Evolutionary conservation across 2,329 filamentous ascomycete species (phyloP), one percentile per base, ranked within the genome.

Genomic region (Nemania sp.): DNA sequence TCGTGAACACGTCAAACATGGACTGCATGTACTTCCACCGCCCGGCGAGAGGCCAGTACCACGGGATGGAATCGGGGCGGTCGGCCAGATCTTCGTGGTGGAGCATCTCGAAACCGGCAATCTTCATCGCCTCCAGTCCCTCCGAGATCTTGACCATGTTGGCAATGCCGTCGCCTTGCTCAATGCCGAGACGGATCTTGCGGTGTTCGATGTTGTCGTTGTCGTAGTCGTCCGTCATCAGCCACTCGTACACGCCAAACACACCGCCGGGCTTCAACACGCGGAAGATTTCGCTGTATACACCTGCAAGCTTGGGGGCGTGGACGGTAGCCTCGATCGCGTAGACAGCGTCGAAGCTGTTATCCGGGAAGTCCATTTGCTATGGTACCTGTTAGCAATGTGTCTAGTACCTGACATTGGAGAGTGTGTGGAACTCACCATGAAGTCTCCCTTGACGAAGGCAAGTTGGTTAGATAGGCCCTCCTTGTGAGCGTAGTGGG

Each of bases 171-270:
- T 98, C 92, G 77, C 96, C 96, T 79, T 93, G 90, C 85, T 99
- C 96, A 73, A 99, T 99, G 72, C 92, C 94, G 20, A 98, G 89
- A 72, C 96, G 93, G 78, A 98, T 96, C 79, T 93, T 89, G 73
- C 94, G 92, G 84, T 98, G 96, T 76, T 90, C 86, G 0, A 93
- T 81, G 86, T 98, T 94, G 68, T 92, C 86, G 79, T 97, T 95
- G 83, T 98, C 92, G 82, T 98, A 99, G 26, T 90, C 85, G 71
- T 98, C 94, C 6, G 94, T 98, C 96, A 99, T 98, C 78, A 98
- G 86, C 96, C 96, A 98, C 82, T 99, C 96, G 83, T 98, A 99
- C 60, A 98, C 95, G 78, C 95, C 96, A 76, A 98, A 99, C 59
- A 93, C 86, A 80, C 96, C 95, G 68, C 96, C 96, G 22, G 96